Evolutionary conservation across 129 eudicot genomes (phyloP), one percentile per base, ranked within the genome.

Genomic region (Artemisia annua): DNA sequence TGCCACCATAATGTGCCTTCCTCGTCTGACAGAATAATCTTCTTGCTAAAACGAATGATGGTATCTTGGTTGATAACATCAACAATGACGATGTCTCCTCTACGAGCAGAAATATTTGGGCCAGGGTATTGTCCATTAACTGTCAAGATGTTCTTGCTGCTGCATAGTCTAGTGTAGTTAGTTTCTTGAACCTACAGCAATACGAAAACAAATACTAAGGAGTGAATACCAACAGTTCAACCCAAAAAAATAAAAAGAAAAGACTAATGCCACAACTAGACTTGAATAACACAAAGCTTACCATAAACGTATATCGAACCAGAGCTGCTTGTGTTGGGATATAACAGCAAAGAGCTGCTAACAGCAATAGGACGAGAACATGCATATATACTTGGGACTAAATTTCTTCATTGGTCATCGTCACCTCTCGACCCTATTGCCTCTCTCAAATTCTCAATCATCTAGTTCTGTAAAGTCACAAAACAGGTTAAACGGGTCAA

Each of bases 1-100:
- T 83, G 91, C 87, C 87, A 86, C 91, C 91, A 86, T 65, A 86
- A 50, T 0, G 91, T 83, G 60, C 91, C 91, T 64, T 73, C 79
- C 56, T 86, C 91, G 3, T 83, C 82, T 0, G 91, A 80, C 1
- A 86, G 72, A 6, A 79, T 53, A 1, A 86, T 52, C 66, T 44
- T 71, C 28, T 87, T 88, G 24, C 71, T 81, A 52, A 87, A 87
- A 8, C 55, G 76, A n/a, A n/a, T n/a, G n/a, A n/a, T n/a, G n/a
- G n/a, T n/a, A n/a, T n/a, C 86, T 49, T 20, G 50, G 82, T 85
- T 85, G 28, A 26, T 11, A 66, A 81, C 83, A 51, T 85, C 75
- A 13, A 85, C 83, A 4, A 81, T 32, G 39, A 80, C 30, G 28
- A 83, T 80, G 26, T 84, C 85, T 48, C 85, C 88, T 69, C 70